A percentile compares a stretch with the other conserved stretches of the same genome.
phyloP scores from a whole-genome alignment of 2,329 filamentous ascomycete genomes.

The Coniochaeta sp. region DNA sequence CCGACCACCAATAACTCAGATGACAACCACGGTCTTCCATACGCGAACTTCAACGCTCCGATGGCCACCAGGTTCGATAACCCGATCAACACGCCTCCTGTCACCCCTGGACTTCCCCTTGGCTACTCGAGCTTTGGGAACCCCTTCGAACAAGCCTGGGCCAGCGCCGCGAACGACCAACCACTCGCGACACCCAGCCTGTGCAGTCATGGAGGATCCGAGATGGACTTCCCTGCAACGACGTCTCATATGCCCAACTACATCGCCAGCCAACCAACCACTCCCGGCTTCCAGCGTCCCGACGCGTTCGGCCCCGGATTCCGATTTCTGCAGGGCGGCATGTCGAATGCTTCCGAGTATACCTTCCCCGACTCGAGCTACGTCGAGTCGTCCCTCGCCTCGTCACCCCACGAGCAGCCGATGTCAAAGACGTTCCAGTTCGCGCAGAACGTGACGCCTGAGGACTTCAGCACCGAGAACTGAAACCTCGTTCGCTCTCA shows the following conservation, averaged over 20 bases:
- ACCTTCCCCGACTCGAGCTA: constrained; percentile 40
- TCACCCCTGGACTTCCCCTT: constrained; percentile 37
- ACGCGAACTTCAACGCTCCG: constrained; percentile 12
- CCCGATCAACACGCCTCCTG: constrained; percentile 45
- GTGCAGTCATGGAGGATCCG: constrained; percentile 32
- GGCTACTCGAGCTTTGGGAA: neutral
- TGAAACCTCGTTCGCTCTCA: neutral
- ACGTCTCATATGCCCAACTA: constrained; percentile 35
- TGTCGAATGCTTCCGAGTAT: constrained; percentile 34
- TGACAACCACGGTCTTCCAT: constrained; percentile 23
- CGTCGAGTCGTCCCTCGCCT: constrained; percentile 24
- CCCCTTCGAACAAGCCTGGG: constrained; percentile 17
- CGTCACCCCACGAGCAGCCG: constrained; percentile 14
- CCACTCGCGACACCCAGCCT: constrained; percentile 40
- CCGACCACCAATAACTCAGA: constrained; percentile 30
- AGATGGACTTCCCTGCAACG: constrained; percentile 34
- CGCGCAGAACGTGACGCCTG: constrained; percentile 36
- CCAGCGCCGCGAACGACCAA: constrained; percentile 35
- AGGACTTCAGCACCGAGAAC: constrained; percentile 26
- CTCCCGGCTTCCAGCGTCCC: constrained; percentile 33
- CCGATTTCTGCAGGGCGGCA: constrained; percentile 20
- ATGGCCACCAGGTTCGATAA: constrained; percentile 22
- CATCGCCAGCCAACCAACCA: constrained; percentile 40
- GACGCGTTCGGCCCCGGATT: constrained; percentile 33
- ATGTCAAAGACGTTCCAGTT: constrained; percentile 37